Evolutionary conservation across 1,284 basidiomycete genomes (phyloP).

Genomic region (Cutaneotrichosporon sp.): DNA sequence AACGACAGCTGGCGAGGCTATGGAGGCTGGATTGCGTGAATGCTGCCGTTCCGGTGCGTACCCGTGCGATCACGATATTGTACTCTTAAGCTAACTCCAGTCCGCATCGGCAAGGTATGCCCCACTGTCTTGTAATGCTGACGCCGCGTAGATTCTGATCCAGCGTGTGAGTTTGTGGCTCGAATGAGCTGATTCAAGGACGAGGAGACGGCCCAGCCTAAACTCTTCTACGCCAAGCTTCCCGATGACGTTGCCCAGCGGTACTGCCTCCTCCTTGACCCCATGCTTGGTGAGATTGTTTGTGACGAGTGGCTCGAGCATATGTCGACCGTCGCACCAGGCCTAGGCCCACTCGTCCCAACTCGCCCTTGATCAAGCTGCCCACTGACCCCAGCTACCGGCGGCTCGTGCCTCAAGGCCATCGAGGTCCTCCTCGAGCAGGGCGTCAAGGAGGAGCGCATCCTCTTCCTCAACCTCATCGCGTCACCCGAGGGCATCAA

Average conservation of each 20-base stretch:
- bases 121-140: slow-evolving; percentile 59
- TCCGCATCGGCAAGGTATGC: slow-evolving; percentile 53
- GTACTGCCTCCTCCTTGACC: slow-evolving; percentile 92
- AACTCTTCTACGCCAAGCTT: slow-evolving; percentile 80
- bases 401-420: slow-evolving; percentile 96
- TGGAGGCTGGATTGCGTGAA: slow-evolving; percentile 91
- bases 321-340: too few species aligned
- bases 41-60: slow-evolving; percentile 64
- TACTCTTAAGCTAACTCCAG: slow-evolving; percentile 24
- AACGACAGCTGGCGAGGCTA: slow-evolving; percentile 60
- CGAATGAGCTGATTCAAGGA: slow-evolving; percentile 60
- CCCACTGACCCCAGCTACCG: slow-evolving; percentile 66
- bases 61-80: slow-evolving; percentile 19
- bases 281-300: slow-evolving; percentile 79
- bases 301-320: neutral
- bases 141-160: slow-evolving; percentile 67
- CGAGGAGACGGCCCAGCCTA: slow-evolving; percentile 84
- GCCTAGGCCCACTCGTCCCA: too few species aligned
- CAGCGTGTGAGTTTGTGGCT: slow-evolving; percentile 1
- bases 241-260: slow-evolving; percentile 88
- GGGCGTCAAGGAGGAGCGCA: slow-evolving; percentile 74
- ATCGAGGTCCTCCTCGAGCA: slow-evolving; percentile 90
- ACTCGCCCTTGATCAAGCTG: too few species aligned
- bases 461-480: slow-evolving; percentile 95
- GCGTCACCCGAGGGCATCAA: slow-evolving; percentile 87